Conservation (phyloP, 2,329 filamentous ascomycete species). For the Zymoseptoria crescenta region DNA sequence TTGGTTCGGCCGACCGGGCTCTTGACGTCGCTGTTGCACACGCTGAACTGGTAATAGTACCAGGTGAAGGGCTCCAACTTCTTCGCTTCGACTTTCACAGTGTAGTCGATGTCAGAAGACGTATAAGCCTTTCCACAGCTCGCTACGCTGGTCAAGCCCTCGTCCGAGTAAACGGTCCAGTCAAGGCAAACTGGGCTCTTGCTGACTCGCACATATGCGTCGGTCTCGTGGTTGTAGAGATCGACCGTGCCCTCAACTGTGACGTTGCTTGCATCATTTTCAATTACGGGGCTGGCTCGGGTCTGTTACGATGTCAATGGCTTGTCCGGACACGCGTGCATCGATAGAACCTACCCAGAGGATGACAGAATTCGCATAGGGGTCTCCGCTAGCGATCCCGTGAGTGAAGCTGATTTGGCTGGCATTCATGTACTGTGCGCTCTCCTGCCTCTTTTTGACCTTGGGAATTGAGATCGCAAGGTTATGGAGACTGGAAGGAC, state of each 20-base stretch:
- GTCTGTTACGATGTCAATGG: constrained; percentile 15
- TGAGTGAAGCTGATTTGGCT: constrained; percentile 54
- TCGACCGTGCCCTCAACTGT: constrained; percentile 21
- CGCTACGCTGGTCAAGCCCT: constrained; percentile 12
- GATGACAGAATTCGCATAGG: constrained; percentile 36
- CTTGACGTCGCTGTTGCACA: constrained; percentile 18
- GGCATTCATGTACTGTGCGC: constrained; percentile 34
- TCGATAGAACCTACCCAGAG: constrained; percentile 25
- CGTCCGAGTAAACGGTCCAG: constrained; percentile 11
- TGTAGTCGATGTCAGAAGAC: constrained; percentile 25
- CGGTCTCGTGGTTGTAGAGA: constrained; percentile 22
- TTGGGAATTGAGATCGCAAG: constrained; percentile 57
- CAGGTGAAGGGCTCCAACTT: constrained; percentile 19
- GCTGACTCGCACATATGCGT: constrained; percentile 20
- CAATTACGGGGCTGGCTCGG: constrained; percentile 14
- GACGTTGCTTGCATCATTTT: constrained; percentile 22
- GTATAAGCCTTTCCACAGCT: constrained; percentile 21
- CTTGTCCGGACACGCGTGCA: no score
- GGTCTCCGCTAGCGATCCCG: constrained; percentile 36
- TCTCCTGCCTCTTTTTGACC: constrained; percentile 47
- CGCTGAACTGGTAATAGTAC: constrained; percentile 24
- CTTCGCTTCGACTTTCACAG: constrained; percentile 22
- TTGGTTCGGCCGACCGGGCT: constrained; percentile 23
- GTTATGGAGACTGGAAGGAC: constrained; percentile 55
- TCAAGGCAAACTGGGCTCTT: constrained; percentile 18